Evolutionary conservation across 2,329 filamentous ascomycete genomes (phyloP), one percentile per base, ranked within the genome.

Genomic region (Xylariales sp.): DNA sequence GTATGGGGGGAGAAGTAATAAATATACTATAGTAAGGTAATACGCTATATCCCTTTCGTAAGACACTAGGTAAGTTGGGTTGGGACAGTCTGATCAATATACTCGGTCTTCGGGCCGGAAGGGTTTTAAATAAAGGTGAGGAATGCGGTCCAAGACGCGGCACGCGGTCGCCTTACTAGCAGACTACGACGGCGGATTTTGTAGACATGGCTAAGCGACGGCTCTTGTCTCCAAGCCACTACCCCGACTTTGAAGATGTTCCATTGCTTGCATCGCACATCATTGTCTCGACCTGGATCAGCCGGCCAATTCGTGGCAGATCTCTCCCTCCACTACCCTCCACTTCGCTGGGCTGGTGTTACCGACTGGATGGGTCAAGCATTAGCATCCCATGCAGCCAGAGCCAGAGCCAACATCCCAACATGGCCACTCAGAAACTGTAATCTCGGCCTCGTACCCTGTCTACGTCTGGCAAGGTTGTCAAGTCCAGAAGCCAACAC

Each of bases 1-100:
- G 74, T 75, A 75, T 76, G 73, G 75, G 71, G 72, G 75, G 70
- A 72, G 72, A 71, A 69, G 70, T 67, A 73, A 71, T 73, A 75
- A 68, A 71, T 75, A 77, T 76, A 77, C 39, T 14, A 12, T 14
- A 12, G 39, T 41, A 32, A 59, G 59, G 49, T 56, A 68, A 65
- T 67, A 64, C 68, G 45, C 1, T 12, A 45, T 43, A 28, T 45
- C 54, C 50, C 32, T 39, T 30, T 34, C 3, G 49, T 56, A 39
- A 32, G 57, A 65, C 46, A 64, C 69, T 71, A 71, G 54, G 62
- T 61, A 52, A 65, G 39, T 69, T 66, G 71, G 68, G 68, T 68
- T 69, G 65, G 74, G 69, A 73, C 72, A 71, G 73, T 69, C 69
- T 71, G 65, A 67, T 71, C 72, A 75, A 75, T 76, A 75, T 74